Conservation (phyloP, 2,329 filamentous ascomycete species). For the Hysterium pulicare region DNA sequence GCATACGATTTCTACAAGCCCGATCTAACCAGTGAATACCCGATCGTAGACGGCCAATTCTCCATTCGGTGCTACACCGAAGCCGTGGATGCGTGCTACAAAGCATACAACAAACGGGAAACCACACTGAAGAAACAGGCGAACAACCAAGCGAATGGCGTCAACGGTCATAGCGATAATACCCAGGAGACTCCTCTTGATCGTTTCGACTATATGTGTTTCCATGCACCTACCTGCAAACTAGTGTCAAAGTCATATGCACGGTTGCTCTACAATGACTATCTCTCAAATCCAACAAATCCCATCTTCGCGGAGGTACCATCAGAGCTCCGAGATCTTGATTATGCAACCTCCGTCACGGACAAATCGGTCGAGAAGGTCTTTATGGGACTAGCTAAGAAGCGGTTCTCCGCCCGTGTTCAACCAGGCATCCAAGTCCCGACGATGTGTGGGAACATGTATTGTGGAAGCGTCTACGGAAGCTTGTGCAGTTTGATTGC, state of each 20-base stretch:
- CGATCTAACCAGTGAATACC: slow-evolving; percentile 53
- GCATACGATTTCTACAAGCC: slow-evolving; percentile 57
- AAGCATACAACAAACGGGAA: slow-evolving; percentile 51
- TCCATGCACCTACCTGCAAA: slow-evolving; percentile 55
- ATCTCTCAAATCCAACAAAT: slow-evolving; percentile 45
- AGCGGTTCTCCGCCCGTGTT: slow-evolving; percentile 49
- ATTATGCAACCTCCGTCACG: slow-evolving; percentile 46
- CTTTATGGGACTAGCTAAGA: slow-evolving; percentile 51
- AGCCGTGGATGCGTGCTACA: slow-evolving; percentile 52
- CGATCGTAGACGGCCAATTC: slow-evolving; percentile 52
- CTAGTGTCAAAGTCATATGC: slow-evolving; percentile 54
- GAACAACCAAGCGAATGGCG: slow-evolving; percentile 41
- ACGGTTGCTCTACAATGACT: slow-evolving; percentile 53
- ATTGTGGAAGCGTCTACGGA: slow-evolving; percentile 52
- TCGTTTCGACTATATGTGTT: slow-evolving; percentile 54
- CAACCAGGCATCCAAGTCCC: slow-evolving; percentile 50
- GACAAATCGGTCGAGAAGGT: slow-evolving; percentile 54
- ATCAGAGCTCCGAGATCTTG: slow-evolving; percentile 45
- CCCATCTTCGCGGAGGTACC: slow-evolving; percentile 50
- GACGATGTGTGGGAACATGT: slow-evolving; percentile 56
- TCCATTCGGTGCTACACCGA: slow-evolving; percentile 53
- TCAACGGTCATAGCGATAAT: slow-evolving; percentile 32
- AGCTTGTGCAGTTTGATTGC: slow-evolving; percentile 47
- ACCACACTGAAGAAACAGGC: slow-evolving; percentile 42
- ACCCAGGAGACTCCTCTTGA: slow-evolving; percentile 46